phyloP scores from a whole-genome alignment of 2,329 filamentous ascomycete species.

The Hypoxylon sp. region DNA sequence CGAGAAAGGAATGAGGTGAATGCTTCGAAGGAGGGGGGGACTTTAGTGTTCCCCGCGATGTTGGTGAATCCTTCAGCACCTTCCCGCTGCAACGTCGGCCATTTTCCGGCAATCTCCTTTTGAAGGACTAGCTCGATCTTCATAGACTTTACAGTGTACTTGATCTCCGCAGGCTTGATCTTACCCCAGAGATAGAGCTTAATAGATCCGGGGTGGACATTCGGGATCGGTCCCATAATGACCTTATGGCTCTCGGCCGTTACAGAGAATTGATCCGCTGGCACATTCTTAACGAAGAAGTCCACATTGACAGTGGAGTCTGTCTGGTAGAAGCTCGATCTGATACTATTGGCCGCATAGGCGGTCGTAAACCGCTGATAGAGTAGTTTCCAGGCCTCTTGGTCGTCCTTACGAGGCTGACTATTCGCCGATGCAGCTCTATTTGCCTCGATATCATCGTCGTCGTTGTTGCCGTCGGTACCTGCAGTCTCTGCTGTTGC shows the following conservation, averaged over 20 bases:
- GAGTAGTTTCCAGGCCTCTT: conserved; percentile 41
- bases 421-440: conserved; percentile 2
- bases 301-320: conserved; percentile 56
- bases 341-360: conserved; percentile 54
- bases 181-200: conserved; percentile 75
- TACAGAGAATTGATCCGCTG: conserved; percentile 60
- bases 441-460: conserved; percentile 6
- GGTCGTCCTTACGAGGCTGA: neutral
- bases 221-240: conserved; percentile 63
- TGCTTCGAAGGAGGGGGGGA: conserved; percentile 36
- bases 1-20: conserved; percentile 45
- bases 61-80: conserved; percentile 61
- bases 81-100: conserved; percentile 66
- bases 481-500: conserved; percentile 3
- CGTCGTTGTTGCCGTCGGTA: conserved; percentile 1
- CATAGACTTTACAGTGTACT: conserved; percentile 76
- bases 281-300: conserved; percentile 60
- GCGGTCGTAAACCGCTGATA: conserved; percentile 44
- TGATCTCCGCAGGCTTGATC: conserved; percentile 74
- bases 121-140: conserved; percentile 84
- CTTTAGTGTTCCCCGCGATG: conserved; percentile 39
- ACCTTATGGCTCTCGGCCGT: conserved; percentile 52
- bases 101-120: conserved; percentile 79
- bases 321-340: conserved; percentile 61
- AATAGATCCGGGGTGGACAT: conserved; percentile 65